Base-by-base conservation (phyloP, 164 flowering plant species). In the Chloranthus sessilifolius region DNA sequence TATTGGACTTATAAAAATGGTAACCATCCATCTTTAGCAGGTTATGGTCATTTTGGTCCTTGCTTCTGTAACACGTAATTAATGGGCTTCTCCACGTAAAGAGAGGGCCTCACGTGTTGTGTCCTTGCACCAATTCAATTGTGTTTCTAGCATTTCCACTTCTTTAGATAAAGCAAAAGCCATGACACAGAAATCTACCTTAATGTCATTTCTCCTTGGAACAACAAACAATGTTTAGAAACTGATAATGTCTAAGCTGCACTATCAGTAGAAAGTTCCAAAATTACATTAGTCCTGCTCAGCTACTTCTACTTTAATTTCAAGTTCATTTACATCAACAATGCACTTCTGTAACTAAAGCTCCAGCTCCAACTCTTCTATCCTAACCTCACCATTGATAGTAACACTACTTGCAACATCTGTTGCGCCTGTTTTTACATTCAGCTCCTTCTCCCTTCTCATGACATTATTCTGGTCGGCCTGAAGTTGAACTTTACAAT, bases 141-240 rank as follows among this genome's bases (percentile, higher is more conserved):
- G 99, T 45, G 77, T 65, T 74, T 84, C 86, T 91, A 88, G 78
- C 95, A 92, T 81, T 51, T 49, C 83, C 81, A 84, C 71, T 73
- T 92, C 99, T 68, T 79, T 92, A 19, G 95, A 76, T 63, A 92
- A 73, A 43, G 96, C 95, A 2, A 85, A 79, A 17, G 82, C 79
- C 99, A 92, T 92, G 15, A 86, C 85, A 34, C 58, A 72, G 50
- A 92, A 86, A 74, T 92, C 99, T 20, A 69, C 67, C 68, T 84
- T 88, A 33, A 92, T 78, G 55, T 92, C 99, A 31, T 82, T 73
- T 56, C 86, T 78, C 29, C 84, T 97, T 88, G 79, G n/a, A 66
- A 28, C 35, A 71, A n/a, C 14, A 16, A 63, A 59, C 19, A 46
- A 59, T 30, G 19, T 35, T 62, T 26, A 55, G 59, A 59, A 52